phyloP scores from a whole-genome alignment of 176 grass and related monocot species.

The Hsuehochloa calcarea region DNA sequence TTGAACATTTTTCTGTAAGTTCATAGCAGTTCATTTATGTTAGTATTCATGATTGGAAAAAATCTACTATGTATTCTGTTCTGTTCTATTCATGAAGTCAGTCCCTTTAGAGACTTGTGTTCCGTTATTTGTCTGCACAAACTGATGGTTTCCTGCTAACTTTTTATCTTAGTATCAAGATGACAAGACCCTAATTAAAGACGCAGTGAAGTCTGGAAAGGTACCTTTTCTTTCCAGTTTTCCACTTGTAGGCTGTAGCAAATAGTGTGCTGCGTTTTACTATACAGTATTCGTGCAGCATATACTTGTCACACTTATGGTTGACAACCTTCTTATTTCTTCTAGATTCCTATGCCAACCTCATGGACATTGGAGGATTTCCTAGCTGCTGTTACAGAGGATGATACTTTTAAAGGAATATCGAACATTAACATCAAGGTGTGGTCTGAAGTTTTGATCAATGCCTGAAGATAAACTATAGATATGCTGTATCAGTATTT shows the following conservation, averaged over 20 bases:
- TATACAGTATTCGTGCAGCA: neutral
- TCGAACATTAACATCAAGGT: conserved; percentile 85
- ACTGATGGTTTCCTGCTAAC: conserved; percentile 1
- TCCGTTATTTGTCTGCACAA: neutral
- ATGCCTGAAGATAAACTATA: neutral
- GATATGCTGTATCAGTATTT: neutral
- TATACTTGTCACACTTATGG: neutral
- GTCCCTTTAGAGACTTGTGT: neutral
- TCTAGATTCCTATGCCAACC: conserved; percentile 68
- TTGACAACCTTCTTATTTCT: conserved; percentile 27
- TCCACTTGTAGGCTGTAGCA: neutral
- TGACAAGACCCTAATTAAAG: conserved; percentile 33
- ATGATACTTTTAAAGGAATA: conserved; percentile 68
- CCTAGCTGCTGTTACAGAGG: conserved; percentile 55
- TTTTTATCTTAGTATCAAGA: conserved; percentile 31
- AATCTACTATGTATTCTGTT: neutral
- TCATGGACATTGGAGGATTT: conserved; percentile 75
- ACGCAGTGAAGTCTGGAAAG: conserved; percentile 35
- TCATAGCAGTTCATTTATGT: neutral
- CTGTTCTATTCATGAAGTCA: neutral
- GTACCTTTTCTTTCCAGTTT: conserved; percentile 4
- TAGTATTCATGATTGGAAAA: conserved; percentile 6
- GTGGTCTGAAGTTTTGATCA: neutral
- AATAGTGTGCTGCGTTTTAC: conserved; percentile 11
- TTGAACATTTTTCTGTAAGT: neutral